Conservation (phyloP, 2,329 filamentous ascomycete genomes). For the Lasiodiplodia hormozganensis region DNA sequence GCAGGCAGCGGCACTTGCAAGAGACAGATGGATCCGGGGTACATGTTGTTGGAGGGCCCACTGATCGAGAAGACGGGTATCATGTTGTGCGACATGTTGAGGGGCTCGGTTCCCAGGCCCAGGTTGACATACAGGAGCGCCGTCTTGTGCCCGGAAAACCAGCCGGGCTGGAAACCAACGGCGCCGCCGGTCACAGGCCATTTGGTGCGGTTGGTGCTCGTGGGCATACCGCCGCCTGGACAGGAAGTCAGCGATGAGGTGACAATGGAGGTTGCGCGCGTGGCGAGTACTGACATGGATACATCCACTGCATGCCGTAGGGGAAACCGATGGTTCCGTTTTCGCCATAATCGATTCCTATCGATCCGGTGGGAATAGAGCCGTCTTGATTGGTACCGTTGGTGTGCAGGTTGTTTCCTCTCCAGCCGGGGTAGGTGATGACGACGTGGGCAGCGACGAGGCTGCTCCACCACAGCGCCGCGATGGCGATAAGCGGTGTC, state of each 20-base stretch:
- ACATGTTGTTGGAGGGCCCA: constrained; percentile 83
- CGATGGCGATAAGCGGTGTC: constrained; percentile 12
- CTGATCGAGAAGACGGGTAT: constrained; percentile 80
- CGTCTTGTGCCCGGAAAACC: constrained; percentile 87
- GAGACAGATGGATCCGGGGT: constrained; percentile 85
- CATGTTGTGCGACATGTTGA: constrained; percentile 88
- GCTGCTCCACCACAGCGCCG: constrained; percentile 38
- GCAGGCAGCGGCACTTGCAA: constrained; percentile 85
- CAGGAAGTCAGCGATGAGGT: constrained; percentile 27
- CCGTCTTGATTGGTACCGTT: constrained; percentile 66
- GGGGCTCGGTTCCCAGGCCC: constrained; percentile 79
- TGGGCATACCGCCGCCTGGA: constrained; percentile 81
- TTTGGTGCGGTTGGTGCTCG: constrained; percentile 82
- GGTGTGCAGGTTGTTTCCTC: constrained; percentile 83
- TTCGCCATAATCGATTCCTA: constrained; percentile 53
- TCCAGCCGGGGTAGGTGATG: constrained; percentile 84
- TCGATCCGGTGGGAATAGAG: constrained; percentile 45
- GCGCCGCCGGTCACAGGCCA: constrained; percentile 91
- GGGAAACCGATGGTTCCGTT: constrained; percentile 64
- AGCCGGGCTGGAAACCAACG: constrained; percentile 89
- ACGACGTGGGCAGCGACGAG: constrained; percentile 75
- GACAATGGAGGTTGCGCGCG: background rate
- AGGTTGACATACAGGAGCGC: constrained; percentile 92
- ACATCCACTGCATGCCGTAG: constrained; percentile 94
- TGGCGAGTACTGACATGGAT: constrained; percentile 75